Percentiles rank a stretch among this genome's conserved stretches.
These are phyloP conservation scores for Lanmaoa rubissima DNA, from an alignment of 768 basidiomycete genomes.

Conservation along the genomic window DNA sequence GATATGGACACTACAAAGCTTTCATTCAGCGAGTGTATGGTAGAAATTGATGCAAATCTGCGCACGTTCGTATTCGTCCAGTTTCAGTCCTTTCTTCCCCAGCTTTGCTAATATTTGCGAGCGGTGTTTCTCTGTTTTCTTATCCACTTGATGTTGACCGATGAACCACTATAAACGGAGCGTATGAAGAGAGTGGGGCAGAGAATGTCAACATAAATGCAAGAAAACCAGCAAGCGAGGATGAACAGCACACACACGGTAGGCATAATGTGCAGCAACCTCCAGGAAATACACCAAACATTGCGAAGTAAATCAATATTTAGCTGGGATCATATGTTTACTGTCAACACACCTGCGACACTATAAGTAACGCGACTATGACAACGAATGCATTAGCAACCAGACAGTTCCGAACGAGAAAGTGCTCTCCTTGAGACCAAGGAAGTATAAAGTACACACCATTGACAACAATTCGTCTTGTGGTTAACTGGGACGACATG, in stretches of 20 bases:
- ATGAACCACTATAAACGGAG: constrained; percentile 56
- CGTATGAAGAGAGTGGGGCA: not conserved
- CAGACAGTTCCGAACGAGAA: not conserved
- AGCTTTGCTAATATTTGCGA: constrained; percentile 66
- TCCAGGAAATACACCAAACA: constrained; percentile 31
- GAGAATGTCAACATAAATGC: not conserved
- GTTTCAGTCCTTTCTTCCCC: constrained; percentile 68
- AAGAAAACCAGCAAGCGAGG: not conserved
- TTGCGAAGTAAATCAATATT: constrained; percentile 1
- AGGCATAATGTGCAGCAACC: constrained; percentile 78
- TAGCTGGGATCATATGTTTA: not conserved
- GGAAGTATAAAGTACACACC: constrained; percentile 29
- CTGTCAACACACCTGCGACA: constrained; percentile 45
- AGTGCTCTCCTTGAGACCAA: not conserved
- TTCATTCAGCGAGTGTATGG: not conserved
- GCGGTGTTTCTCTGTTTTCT: constrained; percentile 66
- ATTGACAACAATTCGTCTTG: constrained; percentile 46
- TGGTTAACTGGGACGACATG: constrained; percentile 32
- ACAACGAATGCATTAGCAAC: constrained; percentile 9
- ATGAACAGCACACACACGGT: constrained; percentile 48
- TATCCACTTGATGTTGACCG: constrained; percentile 50
- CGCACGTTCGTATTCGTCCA: constrained; percentile 91
- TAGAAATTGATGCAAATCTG: not conserved
- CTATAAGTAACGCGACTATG: constrained; percentile 50
- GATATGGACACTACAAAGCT: constrained; percentile 68